A percentile compares a stretch with the other conserved stretches of the same genome.
Conservation (phyloP, 2,329 filamentous ascomycete genomes). For the Arthrobotrys iridis region DNA sequence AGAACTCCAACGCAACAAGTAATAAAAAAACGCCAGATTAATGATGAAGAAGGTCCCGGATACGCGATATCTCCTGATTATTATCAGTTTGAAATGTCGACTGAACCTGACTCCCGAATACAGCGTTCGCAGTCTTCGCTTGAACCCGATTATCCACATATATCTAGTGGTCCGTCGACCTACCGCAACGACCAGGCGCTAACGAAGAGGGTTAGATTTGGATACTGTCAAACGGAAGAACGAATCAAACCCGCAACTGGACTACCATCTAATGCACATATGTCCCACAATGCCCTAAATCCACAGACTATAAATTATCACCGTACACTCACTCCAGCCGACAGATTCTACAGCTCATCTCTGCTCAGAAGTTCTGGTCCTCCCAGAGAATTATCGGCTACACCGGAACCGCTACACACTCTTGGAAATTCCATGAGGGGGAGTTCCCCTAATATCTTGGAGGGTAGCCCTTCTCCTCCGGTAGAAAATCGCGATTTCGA, state of each 20-base stretch:
- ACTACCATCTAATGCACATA: neutral
- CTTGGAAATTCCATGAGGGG: neutral
- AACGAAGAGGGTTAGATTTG: conserved; percentile 4
- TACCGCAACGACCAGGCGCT: neutral
- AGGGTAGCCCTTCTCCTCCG: neutral
- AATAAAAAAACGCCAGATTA: neutral
- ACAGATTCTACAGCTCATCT: neutral
- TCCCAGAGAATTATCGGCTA: neutral
- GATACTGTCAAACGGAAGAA: neutral
- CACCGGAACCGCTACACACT: neutral
- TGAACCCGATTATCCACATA: neutral
- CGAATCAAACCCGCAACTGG: neutral
- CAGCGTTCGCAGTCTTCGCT: neutral
- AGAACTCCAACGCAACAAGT: neutral
- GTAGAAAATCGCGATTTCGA: conserved; percentile 58
- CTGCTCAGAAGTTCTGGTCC: neutral
- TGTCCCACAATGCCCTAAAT: neutral
- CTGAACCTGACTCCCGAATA: neutral
- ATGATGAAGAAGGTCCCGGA: neutral
- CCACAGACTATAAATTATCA: neutral
- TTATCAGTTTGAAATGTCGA: neutral
- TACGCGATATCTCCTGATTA: neutral
- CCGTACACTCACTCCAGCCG: neutral
- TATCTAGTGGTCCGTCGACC: neutral
- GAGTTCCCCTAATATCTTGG: neutral